A percentile compares a stretch with the other conserved stretches of the same genome.
These are phyloP conservation scores for Lodderomyces theae DNA, from an alignment of 1,139 yeast species.

Conservation along the genomic window DNA sequence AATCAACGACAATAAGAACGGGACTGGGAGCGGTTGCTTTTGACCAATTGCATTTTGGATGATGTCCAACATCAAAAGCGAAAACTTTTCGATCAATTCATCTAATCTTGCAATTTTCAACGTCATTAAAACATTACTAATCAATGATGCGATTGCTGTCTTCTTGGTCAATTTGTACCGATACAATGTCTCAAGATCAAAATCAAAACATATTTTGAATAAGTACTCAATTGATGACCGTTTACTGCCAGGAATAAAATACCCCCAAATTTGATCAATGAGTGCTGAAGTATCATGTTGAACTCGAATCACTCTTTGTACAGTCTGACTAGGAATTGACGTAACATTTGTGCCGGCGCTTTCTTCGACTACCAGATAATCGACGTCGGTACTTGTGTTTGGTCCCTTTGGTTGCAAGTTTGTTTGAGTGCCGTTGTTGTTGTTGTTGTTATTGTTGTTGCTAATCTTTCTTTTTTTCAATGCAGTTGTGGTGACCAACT, in stretches of 20 bases:
- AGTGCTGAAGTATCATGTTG: constrained; percentile 36
- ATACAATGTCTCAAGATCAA: constrained; percentile 29
- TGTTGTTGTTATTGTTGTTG: constrained; percentile 1
- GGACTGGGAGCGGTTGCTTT: constrained; percentile 39
- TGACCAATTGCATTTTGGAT: constrained; percentile 25
- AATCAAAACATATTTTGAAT: constrained; percentile 43
- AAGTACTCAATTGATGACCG: constrained; percentile 50
- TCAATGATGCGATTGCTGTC: constrained; percentile 31
- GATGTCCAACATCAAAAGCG: constrained; percentile 37
- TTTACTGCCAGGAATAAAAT: constrained; percentile 49
- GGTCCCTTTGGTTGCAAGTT: constrained; percentile 1
- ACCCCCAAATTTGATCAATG: constrained; percentile 36
- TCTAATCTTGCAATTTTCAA: constrained; percentile 46
- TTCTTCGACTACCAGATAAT: background rate
- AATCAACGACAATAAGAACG: constrained; percentile 53
- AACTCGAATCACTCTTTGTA: constrained; percentile 22
- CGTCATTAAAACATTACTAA: constrained; percentile 37
- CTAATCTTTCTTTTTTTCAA: constrained; percentile 7
- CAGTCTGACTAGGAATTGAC: background rate
- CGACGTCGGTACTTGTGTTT: background rate
- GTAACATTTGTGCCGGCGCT: background rate
- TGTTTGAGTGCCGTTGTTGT: too few species aligned
- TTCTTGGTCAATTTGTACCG: constrained; percentile 28
- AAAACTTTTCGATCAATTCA: constrained; percentile 36
- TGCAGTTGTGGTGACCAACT: constrained; percentile 26